phyloP scores from a whole-genome alignment of 495 filamentous ascomycete genomes.

The Xylaria sp. region DNA sequence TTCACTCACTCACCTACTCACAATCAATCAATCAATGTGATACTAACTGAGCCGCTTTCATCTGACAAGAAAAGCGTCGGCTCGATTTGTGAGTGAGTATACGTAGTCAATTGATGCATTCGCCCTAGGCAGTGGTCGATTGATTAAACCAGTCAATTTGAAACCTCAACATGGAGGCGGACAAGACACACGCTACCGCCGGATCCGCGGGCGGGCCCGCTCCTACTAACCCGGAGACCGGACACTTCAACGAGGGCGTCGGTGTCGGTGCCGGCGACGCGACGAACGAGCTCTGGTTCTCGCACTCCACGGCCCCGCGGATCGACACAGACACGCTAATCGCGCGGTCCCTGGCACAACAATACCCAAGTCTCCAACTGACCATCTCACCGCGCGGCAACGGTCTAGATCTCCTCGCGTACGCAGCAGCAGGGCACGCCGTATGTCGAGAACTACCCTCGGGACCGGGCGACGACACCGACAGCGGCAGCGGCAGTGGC shows the following conservation, averaged over 20 bases:
- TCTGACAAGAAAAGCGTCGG: not conserved
- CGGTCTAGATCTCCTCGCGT: not conserved
- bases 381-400: conserved; percentile 46
- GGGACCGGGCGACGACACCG: conserved; percentile 42
- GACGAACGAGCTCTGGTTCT: conserved; percentile 43
- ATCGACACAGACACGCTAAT: conserved; percentile 61
- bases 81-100: no score
- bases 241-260: not conserved
- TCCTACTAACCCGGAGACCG: not conserved
- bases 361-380: conserved; percentile 60
- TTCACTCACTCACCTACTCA: not conserved
- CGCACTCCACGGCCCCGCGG: conserved; percentile 55
- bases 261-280: conserved; percentile 28
- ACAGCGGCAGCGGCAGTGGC: conserved; percentile 8
- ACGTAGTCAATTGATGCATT: conserved; percentile 2
- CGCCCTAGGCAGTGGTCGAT: no score
- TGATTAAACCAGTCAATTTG: not conserved
- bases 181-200: not conserved
- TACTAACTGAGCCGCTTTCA: not conserved
- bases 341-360: conserved; percentile 51
- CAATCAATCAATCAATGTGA: not conserved
- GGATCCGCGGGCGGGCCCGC: not conserved
- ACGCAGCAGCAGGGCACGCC: conserved; percentile 41
- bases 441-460: no score
- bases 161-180: not conserved